Evolutionary conservation across 768 basidiomycete species (phyloP).

Genomic region (Termitomyces bulborhizus): DNA sequence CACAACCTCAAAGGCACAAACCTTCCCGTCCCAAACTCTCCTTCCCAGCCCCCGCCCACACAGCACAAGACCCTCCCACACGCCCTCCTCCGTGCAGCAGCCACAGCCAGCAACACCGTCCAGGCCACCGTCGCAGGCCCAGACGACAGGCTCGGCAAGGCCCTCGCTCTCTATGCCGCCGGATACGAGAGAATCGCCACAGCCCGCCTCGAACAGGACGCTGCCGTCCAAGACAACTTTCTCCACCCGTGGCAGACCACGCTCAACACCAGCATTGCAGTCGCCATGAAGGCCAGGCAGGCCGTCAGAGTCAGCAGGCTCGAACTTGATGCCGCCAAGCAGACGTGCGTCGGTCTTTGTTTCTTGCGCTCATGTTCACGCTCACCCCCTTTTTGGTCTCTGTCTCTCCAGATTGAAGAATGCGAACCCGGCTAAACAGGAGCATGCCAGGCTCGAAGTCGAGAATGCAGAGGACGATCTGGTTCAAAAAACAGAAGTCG

Average conservation of each 20-base stretch:
- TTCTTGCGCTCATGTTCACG: too few species aligned
- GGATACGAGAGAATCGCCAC: constrained; percentile 80
- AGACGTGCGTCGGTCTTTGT: constrained; percentile 47
- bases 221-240: constrained; percentile 58
- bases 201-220: constrained; percentile 79
- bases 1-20: constrained; percentile 86
- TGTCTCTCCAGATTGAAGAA: constrained; percentile 47
- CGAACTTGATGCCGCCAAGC: constrained; percentile 89
- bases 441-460: constrained; percentile 87
- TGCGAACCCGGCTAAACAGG: constrained; percentile 70
- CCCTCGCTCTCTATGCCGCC: constrained; percentile 69
- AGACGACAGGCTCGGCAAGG: constrained; percentile 70
- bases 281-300: constrained; percentile 90
- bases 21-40: constrained; percentile 62
- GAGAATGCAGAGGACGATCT: constrained; percentile 95
- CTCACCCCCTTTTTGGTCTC: too few species aligned
- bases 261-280: constrained; percentile 71
- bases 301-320: constrained; percentile 75
- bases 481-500: constrained; percentile 96
- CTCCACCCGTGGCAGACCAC: constrained; percentile 86
- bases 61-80: constrained; percentile 98
- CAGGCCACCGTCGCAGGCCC: constrained; percentile 30
- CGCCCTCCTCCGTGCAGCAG: constrained; percentile 81
- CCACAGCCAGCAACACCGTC: constrained; percentile 46
- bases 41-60: constrained; percentile 44